Evolutionary conservation across 1,284 basidiomycete species (phyloP).

Genomic region (Cutaneotrichosporon sp.): DNA sequence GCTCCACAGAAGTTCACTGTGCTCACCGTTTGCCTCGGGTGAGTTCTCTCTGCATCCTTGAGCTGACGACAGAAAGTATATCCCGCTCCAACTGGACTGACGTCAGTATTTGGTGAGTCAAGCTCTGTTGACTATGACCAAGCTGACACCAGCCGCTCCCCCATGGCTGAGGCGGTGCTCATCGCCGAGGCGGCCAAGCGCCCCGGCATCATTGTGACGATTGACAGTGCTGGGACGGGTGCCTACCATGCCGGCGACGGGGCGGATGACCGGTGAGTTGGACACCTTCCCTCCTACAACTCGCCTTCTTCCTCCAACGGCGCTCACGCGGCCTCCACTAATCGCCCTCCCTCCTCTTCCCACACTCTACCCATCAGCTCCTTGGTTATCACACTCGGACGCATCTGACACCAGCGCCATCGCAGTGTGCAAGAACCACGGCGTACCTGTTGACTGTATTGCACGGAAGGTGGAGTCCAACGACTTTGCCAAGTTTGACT

Average conservation of each 20-base stretch:
- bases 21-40: constrained; percentile 53
- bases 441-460: constrained; percentile 49
- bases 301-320: too few relatives aligned
- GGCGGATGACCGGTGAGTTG: constrained; percentile 47
- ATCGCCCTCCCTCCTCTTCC: neutral
- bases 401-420: constrained; percentile 44
- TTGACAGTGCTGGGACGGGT: constrained; percentile 54
- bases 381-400: neutral
- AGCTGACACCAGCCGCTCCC: constrained; percentile 41
- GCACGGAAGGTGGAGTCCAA: constrained; percentile 47
- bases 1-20: constrained; percentile 24
- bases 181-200: constrained; percentile 39
- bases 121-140: neutral
- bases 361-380: neutral
- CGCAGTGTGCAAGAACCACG: constrained; percentile 50
- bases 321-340: too few relatives aligned
- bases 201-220: constrained; percentile 33
- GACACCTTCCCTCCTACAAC: neutral
- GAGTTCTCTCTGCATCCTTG: constrained; percentile 16
- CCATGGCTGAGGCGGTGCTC: constrained; percentile 55
- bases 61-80: constrained; percentile 40
- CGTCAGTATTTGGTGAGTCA: constrained; percentile 39
- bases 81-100: neutral
- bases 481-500: constrained; percentile 54
- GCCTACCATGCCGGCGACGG: constrained; percentile 54